Percentiles rank a stretch among this genome's conserved stretches.
Evolutionary conservation across 352 stramenopile species (phyloP).

Genomic region (Nothophytophthora sp.): DNA sequence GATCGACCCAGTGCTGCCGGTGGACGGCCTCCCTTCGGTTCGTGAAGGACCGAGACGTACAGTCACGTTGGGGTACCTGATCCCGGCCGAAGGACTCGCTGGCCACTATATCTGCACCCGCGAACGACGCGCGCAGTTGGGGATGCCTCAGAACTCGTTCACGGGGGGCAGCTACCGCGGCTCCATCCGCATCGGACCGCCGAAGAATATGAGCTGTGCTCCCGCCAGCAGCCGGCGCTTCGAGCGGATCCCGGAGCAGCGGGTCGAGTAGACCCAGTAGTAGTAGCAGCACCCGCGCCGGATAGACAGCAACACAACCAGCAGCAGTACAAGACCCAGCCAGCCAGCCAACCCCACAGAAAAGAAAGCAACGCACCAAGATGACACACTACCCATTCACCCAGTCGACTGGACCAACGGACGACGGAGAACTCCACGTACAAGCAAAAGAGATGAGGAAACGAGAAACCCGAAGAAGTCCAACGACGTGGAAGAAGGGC

Average conservation of each 20-base stretch:
- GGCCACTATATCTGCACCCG: slow-evolving; percentile 87
- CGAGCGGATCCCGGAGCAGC: slow-evolving; percentile 63
- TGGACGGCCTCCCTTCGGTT: slow-evolving; percentile 56
- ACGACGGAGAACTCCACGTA: slow-evolving; percentile 42
- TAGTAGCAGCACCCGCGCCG: slow-evolving; percentile 2
- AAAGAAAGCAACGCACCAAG: slow-evolving; percentile 19
- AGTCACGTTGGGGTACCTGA: slow-evolving; percentile 77
- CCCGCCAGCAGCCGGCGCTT: slow-evolving; percentile 44
- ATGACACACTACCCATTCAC: slow-evolving; percentile 20
- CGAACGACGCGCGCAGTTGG: slow-evolving; percentile 38
- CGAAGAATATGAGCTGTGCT: slow-evolving; percentile 55
- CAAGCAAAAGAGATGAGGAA: slow-evolving; percentile 11
- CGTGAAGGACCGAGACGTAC: slow-evolving; percentile 55
- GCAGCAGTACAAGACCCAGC: slow-evolving; percentile 6
- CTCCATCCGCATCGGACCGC: slow-evolving; percentile 69
- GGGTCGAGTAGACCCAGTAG: slow-evolving; percentile 46
- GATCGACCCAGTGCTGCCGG: slow-evolving; percentile 77
- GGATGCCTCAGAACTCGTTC: slow-evolving; percentile 61
- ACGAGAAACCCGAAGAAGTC: slow-evolving; percentile 5
- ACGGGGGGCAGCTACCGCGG: slow-evolving; percentile 74
- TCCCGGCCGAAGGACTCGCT: slow-evolving; percentile 58
- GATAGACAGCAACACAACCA: slow-evolving; percentile 30
- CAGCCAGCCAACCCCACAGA: slow-evolving; percentile 9
- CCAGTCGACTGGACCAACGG: slow-evolving; percentile 23
- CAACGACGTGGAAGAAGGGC: background rate